Base-by-base conservation (phyloP, 2,329 filamentous ascomycete species). In the Simplicillium aogashimaense region DNA sequence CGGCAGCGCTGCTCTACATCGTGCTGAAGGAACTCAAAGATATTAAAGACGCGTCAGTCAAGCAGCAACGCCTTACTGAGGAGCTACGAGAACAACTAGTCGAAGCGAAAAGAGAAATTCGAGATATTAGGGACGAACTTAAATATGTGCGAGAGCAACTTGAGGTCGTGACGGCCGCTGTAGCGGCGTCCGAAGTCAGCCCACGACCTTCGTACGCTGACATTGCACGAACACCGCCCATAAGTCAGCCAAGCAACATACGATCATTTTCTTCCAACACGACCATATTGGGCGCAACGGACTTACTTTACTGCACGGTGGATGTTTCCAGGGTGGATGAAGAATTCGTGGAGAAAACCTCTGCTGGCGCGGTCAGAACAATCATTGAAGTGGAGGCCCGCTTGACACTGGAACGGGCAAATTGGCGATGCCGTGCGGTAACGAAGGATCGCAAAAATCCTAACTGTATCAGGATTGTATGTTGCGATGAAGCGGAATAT, bases 401-500 rank as follows among this genome's bases (percentile, higher is more conserved):
- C 12, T 7, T 15, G 13, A 32, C 12, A 15, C 30, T 15, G 7
- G 30, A 15, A 13, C 11, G 13, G 30, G 30, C 13, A 32, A n/a
- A 13, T 32, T 32, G 11, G 30, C 12, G 11, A 32, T 32, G 11
- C 15, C 30, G 30, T 13, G 11, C 11, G 13, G 30, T 32, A 15
- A 32, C 30, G 12, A 13, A 32, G 30, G 30, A 32, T 15, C 11
- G 30, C 7, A n/a, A 13, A 32, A 32, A 38, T 13, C 35, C 14
- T 14, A 15, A 37, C 30, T 38, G 35, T 9, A 38, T 44, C 35
- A 35, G 43, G 38, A 46, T 53, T 28, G 42, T 37, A 28, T 53
- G 48, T 38, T 39, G 48, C 40, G 41, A 52, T 38, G 43, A 52
- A 34, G 38, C 37, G 8, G 49, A 52, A 38, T 46, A 43, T 13